Evolutionary conservation across 495 filamentous ascomycete genomes (phyloP), one percentile per base, ranked within the genome.

Genomic region (Xylaria intraflava): DNA sequence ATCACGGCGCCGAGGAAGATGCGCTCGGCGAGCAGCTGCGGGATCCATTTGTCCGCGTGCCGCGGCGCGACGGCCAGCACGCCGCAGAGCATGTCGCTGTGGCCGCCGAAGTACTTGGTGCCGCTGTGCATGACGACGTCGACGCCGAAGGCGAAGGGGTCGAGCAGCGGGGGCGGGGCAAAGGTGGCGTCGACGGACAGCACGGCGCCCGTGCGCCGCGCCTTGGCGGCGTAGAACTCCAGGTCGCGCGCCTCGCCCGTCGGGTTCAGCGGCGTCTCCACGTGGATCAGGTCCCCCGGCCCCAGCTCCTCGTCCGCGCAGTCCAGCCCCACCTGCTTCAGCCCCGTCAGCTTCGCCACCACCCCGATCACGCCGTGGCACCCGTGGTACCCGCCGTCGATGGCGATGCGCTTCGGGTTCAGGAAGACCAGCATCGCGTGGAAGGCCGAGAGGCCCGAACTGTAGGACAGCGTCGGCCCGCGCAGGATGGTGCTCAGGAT

Each of bases 51-150:
- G 40, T 76, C 69, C 0, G 81, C 80, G 7, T 75, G 85, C 16
- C 87, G 67, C 3, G 63, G 63, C 38, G 72, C 70, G 6, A 86
- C 80, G 0, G 81, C 85, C 17, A 96, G 73, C 17, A 95, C 85
- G 11, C 93, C 93, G 59, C 86, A 88, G 0, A 98, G 80, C 69
- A 96, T 72, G 69, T 98, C 93, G 56, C 82, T 87, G 70, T 98
- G 93, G 0, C 93, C 93, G 17, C 93, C 93, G 53, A 98, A 79
- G 67, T 96, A 98, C 76, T 98, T 98, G 8, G 90, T 93, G 11
- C 89, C 93, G 20, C 78, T 83, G 68, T 98, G 93, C 86, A 96
- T 86, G 19, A 96, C 81, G 0, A 88, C 67, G 68, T 96, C 90
- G 2, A 85, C 88, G 51, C 90, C 90, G 61, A 74, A 83, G 30